Base-by-base conservation (phyloP, 352 stramenopile species). In the Phytophthora ohioensis region DNA sequence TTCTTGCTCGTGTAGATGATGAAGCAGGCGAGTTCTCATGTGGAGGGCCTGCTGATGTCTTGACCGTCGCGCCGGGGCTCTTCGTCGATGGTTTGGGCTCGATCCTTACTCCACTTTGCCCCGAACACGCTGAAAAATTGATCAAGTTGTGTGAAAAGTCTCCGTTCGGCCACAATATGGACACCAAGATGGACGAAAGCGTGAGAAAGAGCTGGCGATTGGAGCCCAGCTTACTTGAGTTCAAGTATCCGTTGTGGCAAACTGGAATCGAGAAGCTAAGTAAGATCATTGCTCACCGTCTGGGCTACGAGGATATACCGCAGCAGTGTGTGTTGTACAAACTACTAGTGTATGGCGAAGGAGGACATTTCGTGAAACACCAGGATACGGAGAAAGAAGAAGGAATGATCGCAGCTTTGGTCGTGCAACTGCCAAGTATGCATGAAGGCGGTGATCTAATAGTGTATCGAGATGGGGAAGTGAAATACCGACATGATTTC, bases 311-410 rank as follows among this genome's bases (percentile, higher is more conserved):
- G 21, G 21, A 27, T 27, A 27, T 27, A 27, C 21, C 21, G 21
- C 21, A 2, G 21, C 21, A 27, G 21, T 27, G 21, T 27, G 21
- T 27, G 21, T 27, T 27, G 21, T 27, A 27, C 21, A 27, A 27
- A 27, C 21, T 27, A 27, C 21, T 27, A 13, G 51, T 87, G 39
- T 87, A 87, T 21, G 79, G 73, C 32, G 49, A 56, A 31, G 15
- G 67, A n/a, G 78, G 69, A 13, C 79, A 85, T 49, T 89, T 84
- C 48, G 45, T 69, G 4, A 73, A 73, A 27, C 79, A 90, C 53
- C 71, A 80, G 47, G 77, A 87, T 54, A 88, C 74, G 35, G 81
- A 90, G 66, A 87, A 87, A 39, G 64, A 90, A 52, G 58, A 67
- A 10, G 75, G 75, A 31, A 85, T 85, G 81, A 80, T 86, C 45